Evolutionary conservation across 2,329 filamentous ascomycete genomes (phyloP).

Genomic region (Penicillium sp.): DNA sequence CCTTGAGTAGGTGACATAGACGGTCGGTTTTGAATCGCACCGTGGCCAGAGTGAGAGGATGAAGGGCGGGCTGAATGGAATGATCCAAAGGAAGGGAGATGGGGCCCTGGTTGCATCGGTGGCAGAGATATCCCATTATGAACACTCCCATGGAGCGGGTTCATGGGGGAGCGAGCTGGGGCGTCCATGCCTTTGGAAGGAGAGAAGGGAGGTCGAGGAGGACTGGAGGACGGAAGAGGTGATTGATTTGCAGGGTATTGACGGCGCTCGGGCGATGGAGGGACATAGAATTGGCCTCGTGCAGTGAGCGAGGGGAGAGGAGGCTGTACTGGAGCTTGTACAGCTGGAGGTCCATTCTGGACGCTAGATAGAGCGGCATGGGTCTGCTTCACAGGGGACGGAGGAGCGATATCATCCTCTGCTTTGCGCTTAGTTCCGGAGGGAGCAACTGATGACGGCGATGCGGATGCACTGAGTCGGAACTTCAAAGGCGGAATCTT

Average conservation of each 20-base stretch:
- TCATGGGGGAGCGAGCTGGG: conserved; percentile 27
- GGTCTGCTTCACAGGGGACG: conserved; percentile 33
- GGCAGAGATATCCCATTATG: conserved; percentile 26
- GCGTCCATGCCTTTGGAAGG: conserved; percentile 37
- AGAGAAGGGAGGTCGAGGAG: conserved; percentile 37
- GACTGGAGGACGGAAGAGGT: conserved; percentile 28
- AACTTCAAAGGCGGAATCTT: conserved; percentile 67
- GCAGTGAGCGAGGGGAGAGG: conserved; percentile 14
- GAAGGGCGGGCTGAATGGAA: conserved; percentile 44
- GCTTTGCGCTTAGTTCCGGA: conserved; percentile 28
- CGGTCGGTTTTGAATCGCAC: conserved; percentile 48
- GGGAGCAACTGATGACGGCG: conserved; percentile 41
- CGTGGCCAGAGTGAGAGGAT: conserved; percentile 46
- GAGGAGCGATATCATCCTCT: conserved; percentile 16
- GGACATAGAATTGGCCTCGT: conserved; percentile 21
- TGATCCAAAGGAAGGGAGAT: conserved; percentile 36
- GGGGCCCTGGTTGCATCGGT: conserved; percentile 33
- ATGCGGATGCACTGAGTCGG: conserved; percentile 56
- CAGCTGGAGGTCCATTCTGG: conserved; percentile 27
- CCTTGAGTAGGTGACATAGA: conserved; percentile 56
- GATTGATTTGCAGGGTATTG: conserved; percentile 25
- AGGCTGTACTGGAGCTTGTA: conserved; percentile 18
- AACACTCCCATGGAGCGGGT: conserved; percentile 22
- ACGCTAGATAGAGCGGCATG: conserved; percentile 19
- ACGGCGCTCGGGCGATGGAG: conserved; percentile 37